These are phyloP conservation scores for Solidago caesia DNA, from an alignment of 129 eudicot genomes.

Conservation along the genomic window DNA sequence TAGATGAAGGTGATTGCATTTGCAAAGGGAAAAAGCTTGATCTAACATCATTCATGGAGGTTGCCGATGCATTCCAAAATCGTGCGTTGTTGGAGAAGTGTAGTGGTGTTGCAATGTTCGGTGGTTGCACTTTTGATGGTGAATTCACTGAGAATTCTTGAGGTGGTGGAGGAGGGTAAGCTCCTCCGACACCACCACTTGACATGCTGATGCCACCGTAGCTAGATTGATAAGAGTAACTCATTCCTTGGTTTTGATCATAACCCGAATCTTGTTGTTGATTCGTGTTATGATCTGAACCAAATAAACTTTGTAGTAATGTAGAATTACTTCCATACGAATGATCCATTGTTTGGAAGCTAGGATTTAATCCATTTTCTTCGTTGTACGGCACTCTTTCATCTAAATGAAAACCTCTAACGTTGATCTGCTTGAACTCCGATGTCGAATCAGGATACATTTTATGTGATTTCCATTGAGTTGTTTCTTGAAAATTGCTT, in stretches of 20 bases:
- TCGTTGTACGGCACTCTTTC: constrained; percentile 25
- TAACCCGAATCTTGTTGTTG: constrained; percentile 41
- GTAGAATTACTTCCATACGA: constrained; percentile 43
- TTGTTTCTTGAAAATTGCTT: constrained; percentile 40
- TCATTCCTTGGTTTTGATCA: constrained; percentile 38
- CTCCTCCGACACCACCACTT: constrained; percentile 27
- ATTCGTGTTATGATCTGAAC: constrained; percentile 48
- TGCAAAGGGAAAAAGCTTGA: constrained; percentile 67
- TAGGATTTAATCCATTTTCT: constrained; percentile 30
- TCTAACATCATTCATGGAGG: constrained; percentile 49
- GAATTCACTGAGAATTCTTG: constrained; percentile 42
- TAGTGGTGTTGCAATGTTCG: constrained; percentile 26
- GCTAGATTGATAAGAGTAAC: constrained; percentile 37
- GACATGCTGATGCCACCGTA: constrained; percentile 29
- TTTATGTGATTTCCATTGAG: constrained; percentile 56
- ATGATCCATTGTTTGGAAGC: constrained; percentile 56
- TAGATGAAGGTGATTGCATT: constrained; percentile 48
- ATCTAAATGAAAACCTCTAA: constrained; percentile 45
- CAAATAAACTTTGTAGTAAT: constrained; percentile 50
- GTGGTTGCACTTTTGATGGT: constrained; percentile 43
- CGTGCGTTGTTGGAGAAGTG: constrained; percentile 51
- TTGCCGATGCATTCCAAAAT: constrained; percentile 73
- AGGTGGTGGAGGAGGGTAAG: constrained; percentile 20
- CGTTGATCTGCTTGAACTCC: constrained; percentile 36
- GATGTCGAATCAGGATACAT: constrained; percentile 36